Evolutionary conservation across 2,329 filamentous ascomycete genomes (phyloP), one percentile per base, ranked within the genome.

Genomic region (Proliferodiscus dingleyae): DNA sequence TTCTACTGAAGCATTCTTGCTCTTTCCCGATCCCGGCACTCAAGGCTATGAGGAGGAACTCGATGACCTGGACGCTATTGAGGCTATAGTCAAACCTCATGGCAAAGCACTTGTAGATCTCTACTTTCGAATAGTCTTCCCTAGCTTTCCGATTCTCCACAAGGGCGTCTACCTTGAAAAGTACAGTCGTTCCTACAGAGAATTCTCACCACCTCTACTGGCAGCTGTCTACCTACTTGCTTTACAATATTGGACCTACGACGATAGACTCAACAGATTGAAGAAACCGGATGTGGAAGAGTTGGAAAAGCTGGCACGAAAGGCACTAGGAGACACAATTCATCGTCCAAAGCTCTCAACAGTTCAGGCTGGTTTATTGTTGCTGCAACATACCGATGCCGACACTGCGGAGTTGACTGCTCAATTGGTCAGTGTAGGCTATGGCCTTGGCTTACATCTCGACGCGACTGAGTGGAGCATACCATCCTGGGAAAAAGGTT

Each of bases 1-100:
- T 66, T 80, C 84, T 40, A 68, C 77, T 65, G 85, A 88, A 62
- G 89, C 83, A 42, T 91, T 91, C 68, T 74, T 89, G 61, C 80
- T 89, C 68, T 71, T 89, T 45, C 82, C 85, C 42, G 87, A 90
- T 67, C 73, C 77, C 53, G 77, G 77, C 60, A 87, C 85, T 5
- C 78, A 81, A 45, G 81, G 83, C 23, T 78, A 83, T 61, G 42
- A 48, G 3, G 57, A 58, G 29, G 57, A 60, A 37, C 50, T 60
- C 9, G 55, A 57, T 16, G 58, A 61, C 39, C 43, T 59, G n/a
- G 64, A 66, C 50, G 47, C 53, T n/a, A 60, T 61, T 46, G 58
- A 61, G 45, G 51, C 50, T 3, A 53, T 57, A 37, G 43, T 61
- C 37, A 49, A 43, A 33, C 58, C 58, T n/a, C 58, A 61, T 45